phyloP scores from a whole-genome alignment of 371 early-diverging fungal species.

The Dipsacomyces acuminosporus region DNA sequence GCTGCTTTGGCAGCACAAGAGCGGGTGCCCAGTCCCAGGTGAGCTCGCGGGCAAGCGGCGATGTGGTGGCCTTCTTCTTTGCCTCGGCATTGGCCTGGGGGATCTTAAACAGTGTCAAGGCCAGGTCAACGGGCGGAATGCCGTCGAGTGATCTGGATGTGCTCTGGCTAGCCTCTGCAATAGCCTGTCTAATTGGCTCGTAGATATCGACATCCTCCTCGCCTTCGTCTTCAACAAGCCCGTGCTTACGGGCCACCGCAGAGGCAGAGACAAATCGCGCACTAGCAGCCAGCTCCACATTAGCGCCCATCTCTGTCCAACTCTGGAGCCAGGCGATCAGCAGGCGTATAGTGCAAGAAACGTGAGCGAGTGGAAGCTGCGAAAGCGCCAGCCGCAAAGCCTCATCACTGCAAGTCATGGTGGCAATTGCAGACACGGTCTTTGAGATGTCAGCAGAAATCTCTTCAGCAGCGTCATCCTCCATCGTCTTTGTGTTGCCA shows the following conservation, averaged over 20 bases:
- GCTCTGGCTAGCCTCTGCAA: conserved; percentile 12
- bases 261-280: conserved; percentile 18
- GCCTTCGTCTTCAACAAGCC: not conserved
- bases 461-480: not conserved
- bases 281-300: conserved; percentile 43
- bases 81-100: conserved; percentile 3
- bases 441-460: conserved; percentile 18
- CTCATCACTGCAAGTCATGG: conserved; percentile 21
- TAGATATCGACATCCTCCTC: not conserved
- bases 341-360: conserved; percentile 34
- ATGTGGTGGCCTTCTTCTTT: not conserved
- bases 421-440: conserved; percentile 23
- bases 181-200: not conserved
- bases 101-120: conserved; percentile 21
- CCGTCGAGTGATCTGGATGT: conserved; percentile 6
- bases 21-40: conserved; percentile 40
- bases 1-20: conserved; percentile 19
- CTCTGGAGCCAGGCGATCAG: conserved; percentile 31
- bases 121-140: conserved; percentile 31
- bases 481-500: not conserved
- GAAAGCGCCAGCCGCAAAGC: conserved; percentile 37
- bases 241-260: conserved; percentile 3
- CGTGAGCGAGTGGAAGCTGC: conserved; percentile 23
- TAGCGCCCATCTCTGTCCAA: conserved; percentile 35
- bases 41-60: conserved; percentile 24